Evolutionary conservation across 164 flowering plant genomes (phyloP), one percentile per base, ranked within the genome.

Genomic region (Chloranthus sessilifolius): DNA sequence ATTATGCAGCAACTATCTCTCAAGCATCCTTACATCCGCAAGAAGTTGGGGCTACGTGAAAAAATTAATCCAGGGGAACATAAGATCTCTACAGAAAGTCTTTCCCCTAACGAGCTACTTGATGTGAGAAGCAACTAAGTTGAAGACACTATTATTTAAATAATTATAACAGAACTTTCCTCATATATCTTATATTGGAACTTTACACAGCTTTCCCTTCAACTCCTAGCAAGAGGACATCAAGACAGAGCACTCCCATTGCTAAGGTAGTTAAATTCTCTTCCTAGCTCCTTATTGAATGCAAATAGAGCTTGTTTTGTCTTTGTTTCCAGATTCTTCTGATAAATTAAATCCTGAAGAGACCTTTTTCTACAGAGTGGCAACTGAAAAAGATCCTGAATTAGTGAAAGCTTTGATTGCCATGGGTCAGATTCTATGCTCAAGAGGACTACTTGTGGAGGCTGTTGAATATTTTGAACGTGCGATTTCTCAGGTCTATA

Each of bases 361-460:
- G n/a, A n/a, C n/a, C 25, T 40, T 59, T 55, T 39, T 2, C 63
- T 56, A 8, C 72, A 86, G 97, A 52, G 29, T 77, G 52, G 97
- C 95, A 38, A 77, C 83, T 58, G 62, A 71, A 30, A 86, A 86
- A 63, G 90, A 86, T 61, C 88, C 95, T 27, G 86, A 72, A 15
- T 63, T 64, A 42, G 60, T 72, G 12, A 67, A 68, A 57, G 88
- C 88, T 42, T 42, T 74, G 69, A 52, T 75, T 60, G 51, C 76
- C 20, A 46, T 84, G 77, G 97, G 97, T 26, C 82, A 86, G 58
- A 61, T 74, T 49, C 50, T 79, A 28, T 49, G 83, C 62, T 77
- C 74, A 28, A 60, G 72, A 37, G 76, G 51, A 30, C 31, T 33
- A 47, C 47, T 47, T 27, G 50, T 25, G n/a, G 88, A 82, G 43